These are phyloP conservation scores for Trichoderma brevicompactum DNA, from an alignment of 2,329 filamentous ascomycete genomes.

Conservation along the genomic window DNA sequence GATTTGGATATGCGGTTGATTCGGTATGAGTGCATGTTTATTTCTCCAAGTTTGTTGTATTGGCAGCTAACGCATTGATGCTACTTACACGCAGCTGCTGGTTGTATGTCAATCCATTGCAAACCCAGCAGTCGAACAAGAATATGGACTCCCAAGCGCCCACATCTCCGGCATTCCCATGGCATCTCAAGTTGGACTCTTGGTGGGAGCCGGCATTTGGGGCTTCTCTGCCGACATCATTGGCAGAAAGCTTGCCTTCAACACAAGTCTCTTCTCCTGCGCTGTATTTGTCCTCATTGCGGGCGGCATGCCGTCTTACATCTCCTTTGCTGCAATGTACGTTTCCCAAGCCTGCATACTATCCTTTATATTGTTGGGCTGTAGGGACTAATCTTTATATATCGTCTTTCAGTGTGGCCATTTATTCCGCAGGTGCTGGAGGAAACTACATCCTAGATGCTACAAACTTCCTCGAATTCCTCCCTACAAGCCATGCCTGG, in stretches of 20 bases:
- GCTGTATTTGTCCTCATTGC: conserved; percentile 29
- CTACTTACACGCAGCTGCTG: neutral
- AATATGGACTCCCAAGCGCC: conserved; percentile 25
- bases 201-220: conserved; percentile 30
- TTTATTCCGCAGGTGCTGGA: conserved; percentile 29
- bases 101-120: conserved; percentile 27
- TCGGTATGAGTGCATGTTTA: conserved; percentile 1
- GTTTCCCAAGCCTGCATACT: neutral
- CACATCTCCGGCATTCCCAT: conserved; percentile 27
- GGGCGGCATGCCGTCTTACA: conserved; percentile 27
- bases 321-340: conserved; percentile 28
- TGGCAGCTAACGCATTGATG: neutral
- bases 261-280: conserved; percentile 29
- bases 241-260: conserved; percentile 29
- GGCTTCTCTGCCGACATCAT: conserved; percentile 30
- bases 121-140: conserved; percentile 27
- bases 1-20: conserved; percentile 26
- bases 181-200: conserved; percentile 27
- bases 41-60: neutral
- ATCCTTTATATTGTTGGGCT: neutral
- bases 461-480: conserved; percentile 28
- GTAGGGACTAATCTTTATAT: neutral
- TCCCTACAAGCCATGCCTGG: conserved; percentile 27
- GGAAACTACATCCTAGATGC: conserved; percentile 31
- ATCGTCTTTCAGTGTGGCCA: conserved; percentile 19